A percentile compares a stretch with the other conserved stretches of the same genome.
Conservation (phyloP, 768 basidiomycete genomes). For the Suillus cothurnatus region DNA sequence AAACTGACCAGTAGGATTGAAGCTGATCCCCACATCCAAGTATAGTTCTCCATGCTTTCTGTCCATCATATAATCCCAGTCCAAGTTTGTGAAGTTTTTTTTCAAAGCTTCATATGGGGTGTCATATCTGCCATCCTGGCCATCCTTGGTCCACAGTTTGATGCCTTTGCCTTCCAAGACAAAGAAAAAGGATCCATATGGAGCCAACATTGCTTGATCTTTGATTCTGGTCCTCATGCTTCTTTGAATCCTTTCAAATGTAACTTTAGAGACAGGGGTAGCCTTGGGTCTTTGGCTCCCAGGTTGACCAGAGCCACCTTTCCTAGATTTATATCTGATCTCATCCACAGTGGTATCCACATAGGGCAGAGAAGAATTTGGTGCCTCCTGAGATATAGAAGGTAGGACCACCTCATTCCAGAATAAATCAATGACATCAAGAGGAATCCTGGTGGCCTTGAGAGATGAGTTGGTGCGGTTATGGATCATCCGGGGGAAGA, state of each 20-base stretch:
- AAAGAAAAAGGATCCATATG: background rate
- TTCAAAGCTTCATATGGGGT: too few relatives aligned
- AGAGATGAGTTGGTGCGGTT: background rate
- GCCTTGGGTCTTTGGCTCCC: background rate
- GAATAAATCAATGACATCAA: conserved; percentile 10
- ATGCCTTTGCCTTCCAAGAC: too few relatives aligned
- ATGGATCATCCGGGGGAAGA: conserved; percentile 18
- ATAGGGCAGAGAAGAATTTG: background rate
- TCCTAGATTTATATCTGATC: background rate
- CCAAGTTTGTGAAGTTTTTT: too few relatives aligned
- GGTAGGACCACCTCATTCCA: conserved; percentile 12
- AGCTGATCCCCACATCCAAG: too few relatives aligned
- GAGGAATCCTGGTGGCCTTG: conserved; percentile 5
- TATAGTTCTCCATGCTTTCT: too few relatives aligned
- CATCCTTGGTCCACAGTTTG: too few relatives aligned
- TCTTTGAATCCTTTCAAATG: background rate
- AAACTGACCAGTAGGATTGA: too few relatives aligned
- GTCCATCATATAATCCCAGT: too few relatives aligned
- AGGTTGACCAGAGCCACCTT: background rate
- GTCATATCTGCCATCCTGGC: too few relatives aligned
- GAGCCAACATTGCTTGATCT: background rate
- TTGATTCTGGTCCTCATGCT: background rate
- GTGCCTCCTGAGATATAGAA: background rate
- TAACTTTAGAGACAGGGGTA: background rate
- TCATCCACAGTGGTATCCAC: conserved; percentile 1